These are phyloP conservation scores for Entomortierella parvispora DNA, from an alignment of 192 early-diverging fungal genomes.

Conservation along the genomic window DNA sequence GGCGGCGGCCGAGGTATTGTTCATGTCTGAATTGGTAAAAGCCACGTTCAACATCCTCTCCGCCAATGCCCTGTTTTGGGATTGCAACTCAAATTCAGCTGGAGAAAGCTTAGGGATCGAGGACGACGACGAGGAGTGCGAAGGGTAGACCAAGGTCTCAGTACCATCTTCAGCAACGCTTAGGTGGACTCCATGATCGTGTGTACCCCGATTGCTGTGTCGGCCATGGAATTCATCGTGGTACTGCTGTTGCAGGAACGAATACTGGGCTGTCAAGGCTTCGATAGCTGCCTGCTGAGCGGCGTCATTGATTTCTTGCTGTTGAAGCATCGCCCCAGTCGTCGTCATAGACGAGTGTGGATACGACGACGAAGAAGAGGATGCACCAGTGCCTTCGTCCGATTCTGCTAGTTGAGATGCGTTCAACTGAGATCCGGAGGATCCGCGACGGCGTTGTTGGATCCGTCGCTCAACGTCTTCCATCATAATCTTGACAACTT, in stretches of 20 bases:
- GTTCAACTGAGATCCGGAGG: constrained; percentile 5
- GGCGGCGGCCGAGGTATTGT: constrained; percentile 1
- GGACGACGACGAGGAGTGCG: not conserved
- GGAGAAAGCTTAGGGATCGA: constrained; percentile 5
- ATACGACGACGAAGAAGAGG: not conserved
- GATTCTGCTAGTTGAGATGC: not conserved
- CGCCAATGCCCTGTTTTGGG: constrained; percentile 35
- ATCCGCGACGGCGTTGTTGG: constrained; percentile 25
- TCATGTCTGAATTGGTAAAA: constrained; percentile 31
- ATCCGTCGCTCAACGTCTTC: constrained; percentile 43
- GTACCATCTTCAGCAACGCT: no score
- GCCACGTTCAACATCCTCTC: constrained; percentile 45
- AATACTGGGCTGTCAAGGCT: constrained; percentile 37
- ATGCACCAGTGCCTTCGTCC: not conserved
- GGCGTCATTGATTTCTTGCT: constrained; percentile 38
- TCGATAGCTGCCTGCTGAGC: constrained; percentile 49
- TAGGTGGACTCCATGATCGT: no score
- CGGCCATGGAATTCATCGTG: no score
- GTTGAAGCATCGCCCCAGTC: constrained; percentile 14
- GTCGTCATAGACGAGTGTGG: not conserved
- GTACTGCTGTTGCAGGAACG: constrained; percentile 33
- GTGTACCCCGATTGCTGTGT: no score
- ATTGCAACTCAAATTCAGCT: constrained; percentile 23
- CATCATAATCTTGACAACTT: constrained; percentile 42
- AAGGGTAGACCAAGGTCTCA: no score